Evolutionary conservation across 2,329 filamentous ascomycete species (phyloP), one percentile per base, ranked within the genome.

Genomic region (Cladosporium sphaerospermum): DNA sequence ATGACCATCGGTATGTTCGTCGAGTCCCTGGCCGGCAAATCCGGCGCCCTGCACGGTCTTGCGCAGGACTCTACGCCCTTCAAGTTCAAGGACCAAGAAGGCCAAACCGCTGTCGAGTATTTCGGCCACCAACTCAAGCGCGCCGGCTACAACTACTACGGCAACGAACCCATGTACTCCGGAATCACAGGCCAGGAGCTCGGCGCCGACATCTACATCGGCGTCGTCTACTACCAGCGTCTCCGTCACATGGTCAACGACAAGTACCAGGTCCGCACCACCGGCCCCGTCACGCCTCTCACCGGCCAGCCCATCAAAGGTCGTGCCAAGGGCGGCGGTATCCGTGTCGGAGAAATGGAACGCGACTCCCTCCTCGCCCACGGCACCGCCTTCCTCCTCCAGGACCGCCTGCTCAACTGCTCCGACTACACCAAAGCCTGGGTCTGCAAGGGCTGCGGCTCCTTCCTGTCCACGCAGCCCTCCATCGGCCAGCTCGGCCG

Each of bases 1-100:
- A 99, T 99, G 93, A 99, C 93, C 16, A 99, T 99, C 67, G 93
- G 93, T 67, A 97, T 97, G 89, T 97, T 99, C 72, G 84, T 99
- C 67, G 93, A 99, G 75, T 96, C 91, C 4, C 80, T 99, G 49
- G 93, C 93, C 9, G 93, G 93, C 56, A 99, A 99, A 75, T 84
- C 92, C 9, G 93, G 93, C 44, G 88, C 92, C 11, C 80, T 99
- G 34, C 93, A 99, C 69, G 93, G 93, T 44, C 79, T 96, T n/a
- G 88, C 93, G 0, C 93, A 97, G 71, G 93, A 99, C 69, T 91
- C 84, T 42, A 97, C 93, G 0, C 93, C 93, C 0, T 99, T 96
- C 80, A 85, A 86, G 61, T 99, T 97, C 70, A 66, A 65, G 47
- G 68, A 70, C 57, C 86, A 89, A 66, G 92, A 97, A 72, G 80